Percentiles rank a stretch among this genome's conserved stretches.
phyloP scores from a whole-genome alignment of 2,329 filamentous ascomycete genomes.

The Camptophora hylomeconis region DNA sequence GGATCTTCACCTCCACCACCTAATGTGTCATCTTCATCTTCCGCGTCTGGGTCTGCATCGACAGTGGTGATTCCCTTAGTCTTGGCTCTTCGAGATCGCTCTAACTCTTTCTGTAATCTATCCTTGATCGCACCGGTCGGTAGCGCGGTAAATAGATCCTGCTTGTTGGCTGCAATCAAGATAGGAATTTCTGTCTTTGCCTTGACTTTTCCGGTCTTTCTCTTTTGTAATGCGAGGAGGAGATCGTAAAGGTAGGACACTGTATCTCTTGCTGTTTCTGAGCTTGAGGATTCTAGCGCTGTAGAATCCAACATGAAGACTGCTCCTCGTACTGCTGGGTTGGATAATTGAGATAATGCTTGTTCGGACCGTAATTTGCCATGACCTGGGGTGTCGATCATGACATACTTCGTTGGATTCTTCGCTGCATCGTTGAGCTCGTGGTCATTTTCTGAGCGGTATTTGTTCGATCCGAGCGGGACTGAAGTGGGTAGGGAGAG shows the following conservation, averaged over 20 bases:
- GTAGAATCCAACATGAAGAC: conserved; percentile 85
- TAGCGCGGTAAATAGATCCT: conserved; percentile 86
- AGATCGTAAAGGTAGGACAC: conserved; percentile 82
- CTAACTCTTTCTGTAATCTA: conserved; percentile 68
- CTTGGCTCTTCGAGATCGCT: conserved; percentile 60
- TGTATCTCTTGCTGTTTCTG: conserved; percentile 47
- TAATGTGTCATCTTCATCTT: conserved; percentile 69
- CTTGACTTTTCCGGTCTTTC: conserved; percentile 35
- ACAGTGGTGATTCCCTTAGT: conserved; percentile 55
- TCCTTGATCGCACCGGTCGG: conserved; percentile 63
- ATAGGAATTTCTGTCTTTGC: conserved; percentile 52
- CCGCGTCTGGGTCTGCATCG: conserved; percentile 29
- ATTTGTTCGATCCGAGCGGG: conserved; percentile 45
- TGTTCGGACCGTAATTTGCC: conserved; percentile 74
- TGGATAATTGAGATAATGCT: conserved; percentile 36
- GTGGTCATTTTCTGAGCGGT: conserved; percentile 53
- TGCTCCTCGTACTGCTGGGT: conserved; percentile 48
- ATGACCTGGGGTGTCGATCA: conserved; percentile 77
- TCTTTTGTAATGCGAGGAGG: conserved; percentile 69
- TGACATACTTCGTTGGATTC: conserved; percentile 25
- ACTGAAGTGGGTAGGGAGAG: conserved; percentile 42
- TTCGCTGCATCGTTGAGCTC: conserved; percentile 42
- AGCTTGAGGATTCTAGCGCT: conserved; percentile 35
- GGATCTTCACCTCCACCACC: conserved; percentile 65
- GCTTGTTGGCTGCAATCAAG: conserved; percentile 84